phyloP scores from a whole-genome alignment of 2,329 filamentous ascomycete species.

The Diaporthe batatas region DNA sequence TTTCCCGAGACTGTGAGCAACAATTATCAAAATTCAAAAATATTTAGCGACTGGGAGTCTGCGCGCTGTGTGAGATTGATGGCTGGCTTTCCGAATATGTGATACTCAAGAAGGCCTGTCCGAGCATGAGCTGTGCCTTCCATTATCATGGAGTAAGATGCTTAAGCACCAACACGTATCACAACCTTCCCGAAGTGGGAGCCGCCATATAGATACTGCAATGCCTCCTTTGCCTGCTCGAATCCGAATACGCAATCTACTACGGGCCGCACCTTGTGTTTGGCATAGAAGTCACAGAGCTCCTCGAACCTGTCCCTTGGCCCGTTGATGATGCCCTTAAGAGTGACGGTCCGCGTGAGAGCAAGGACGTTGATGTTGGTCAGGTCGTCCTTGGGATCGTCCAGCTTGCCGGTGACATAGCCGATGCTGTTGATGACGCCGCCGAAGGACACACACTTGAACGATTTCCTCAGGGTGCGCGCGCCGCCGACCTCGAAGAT shows the following conservation, averaged over 20 bases:
- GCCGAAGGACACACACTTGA: constrained; percentile 67
- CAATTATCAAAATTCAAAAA: neutral
- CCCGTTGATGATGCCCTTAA: constrained; percentile 68
- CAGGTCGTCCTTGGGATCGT: constrained; percentile 59
- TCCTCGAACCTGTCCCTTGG: constrained; percentile 62
- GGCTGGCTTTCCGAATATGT: too few species aligned
- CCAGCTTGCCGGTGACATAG: constrained; percentile 61
- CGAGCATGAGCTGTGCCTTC: too few species aligned
- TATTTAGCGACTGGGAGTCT: rapidly evolving
- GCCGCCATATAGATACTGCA: constrained; percentile 63
- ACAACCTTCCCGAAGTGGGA: constrained; percentile 68
- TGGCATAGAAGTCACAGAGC: constrained; percentile 49
- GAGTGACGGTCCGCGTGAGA: constrained; percentile 52
- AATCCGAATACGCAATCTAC: constrained; percentile 60
- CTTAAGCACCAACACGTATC: constrained; percentile 47
- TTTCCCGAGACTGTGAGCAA: too few species aligned
- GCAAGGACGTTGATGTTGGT: constrained; percentile 68
- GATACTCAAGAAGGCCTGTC: neutral
- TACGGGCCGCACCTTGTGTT: constrained; percentile 55
- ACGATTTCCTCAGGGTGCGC: constrained; percentile 64
- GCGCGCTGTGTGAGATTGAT: neutral
- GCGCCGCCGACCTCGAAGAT: constrained; percentile 69
- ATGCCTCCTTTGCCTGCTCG: constrained; percentile 57
- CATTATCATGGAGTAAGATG: too few species aligned
- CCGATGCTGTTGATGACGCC: constrained; percentile 63